These are phyloP conservation scores for Gossypium thurberi DNA, from an alignment of 345 rosid genomes.

Conservation along the genomic window DNA sequence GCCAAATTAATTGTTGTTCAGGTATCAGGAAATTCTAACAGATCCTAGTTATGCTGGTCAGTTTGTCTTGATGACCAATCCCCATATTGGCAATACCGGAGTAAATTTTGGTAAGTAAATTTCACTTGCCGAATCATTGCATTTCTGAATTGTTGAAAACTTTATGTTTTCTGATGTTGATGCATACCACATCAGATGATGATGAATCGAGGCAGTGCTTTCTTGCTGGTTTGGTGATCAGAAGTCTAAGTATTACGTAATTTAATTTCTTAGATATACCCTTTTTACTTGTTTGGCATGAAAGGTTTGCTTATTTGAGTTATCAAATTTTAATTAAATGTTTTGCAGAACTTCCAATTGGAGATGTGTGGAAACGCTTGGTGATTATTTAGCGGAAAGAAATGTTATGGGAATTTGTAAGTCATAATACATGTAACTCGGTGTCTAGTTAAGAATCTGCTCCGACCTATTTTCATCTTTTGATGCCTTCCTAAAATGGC, in stretches of 20 bases:
- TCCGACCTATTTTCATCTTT: conserved; percentile 8
- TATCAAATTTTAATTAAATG: neutral
- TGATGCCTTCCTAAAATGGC: conserved; percentile 10
- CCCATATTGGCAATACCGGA: conserved; percentile 99
- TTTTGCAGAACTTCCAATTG: conserved; percentile 81
- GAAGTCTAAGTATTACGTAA: conserved; percentile 75
- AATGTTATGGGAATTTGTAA: conserved; percentile 90
- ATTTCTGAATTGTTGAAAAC: neutral
- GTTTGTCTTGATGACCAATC: conserved; percentile 97
- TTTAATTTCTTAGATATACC: neutral
- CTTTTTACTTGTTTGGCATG: neutral
- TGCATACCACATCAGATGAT: conserved; percentile 48
- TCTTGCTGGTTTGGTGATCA: conserved; percentile 85
- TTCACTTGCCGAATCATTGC: neutral
- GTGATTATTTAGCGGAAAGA: conserved; percentile 78
- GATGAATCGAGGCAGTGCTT: conserved; percentile 87
- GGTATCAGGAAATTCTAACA: conserved; percentile 96
- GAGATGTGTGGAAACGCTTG: conserved; percentile 74
- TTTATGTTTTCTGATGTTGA: conserved; percentile 9
- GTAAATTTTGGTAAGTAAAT: conserved; percentile 67
- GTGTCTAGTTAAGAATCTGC: neutral
- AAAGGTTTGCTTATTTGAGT: neutral
- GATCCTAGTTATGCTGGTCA: conserved; percentile 98
- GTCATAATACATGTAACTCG: conserved; percentile 10
- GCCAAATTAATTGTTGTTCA: conserved; percentile 20